phyloP scores from a whole-genome alignment of 1,284 basidiomycete genomes.

The Cryptococcus maquisensis region DNA sequence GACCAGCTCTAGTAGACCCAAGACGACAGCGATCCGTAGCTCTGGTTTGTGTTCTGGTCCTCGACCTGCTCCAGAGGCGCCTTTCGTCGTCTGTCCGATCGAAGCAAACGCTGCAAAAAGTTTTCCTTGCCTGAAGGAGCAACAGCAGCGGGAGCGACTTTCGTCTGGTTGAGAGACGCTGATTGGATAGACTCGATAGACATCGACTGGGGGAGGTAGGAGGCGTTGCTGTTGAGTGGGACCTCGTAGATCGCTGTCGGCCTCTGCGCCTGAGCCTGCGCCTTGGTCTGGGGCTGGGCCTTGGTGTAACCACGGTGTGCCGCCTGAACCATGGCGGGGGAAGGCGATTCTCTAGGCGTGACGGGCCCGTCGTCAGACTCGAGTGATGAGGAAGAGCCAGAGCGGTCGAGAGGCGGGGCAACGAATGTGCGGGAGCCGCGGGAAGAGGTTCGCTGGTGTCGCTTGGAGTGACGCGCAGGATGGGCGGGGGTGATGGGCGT shows the following conservation, averaged over 20 bases:
- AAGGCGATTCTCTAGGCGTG: slow-evolving; percentile 28
- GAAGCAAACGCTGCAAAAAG: slow-evolving; percentile 25
- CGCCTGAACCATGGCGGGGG: slow-evolving; percentile 5
- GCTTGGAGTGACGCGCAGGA: slow-evolving; percentile 10
- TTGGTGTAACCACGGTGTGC: neutral
- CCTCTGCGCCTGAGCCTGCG: slow-evolving; percentile 4
- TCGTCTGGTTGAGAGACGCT: neutral
- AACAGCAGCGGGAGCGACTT: slow-evolving; percentile 7
- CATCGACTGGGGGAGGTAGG: slow-evolving; percentile 22
- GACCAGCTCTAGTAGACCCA: slow-evolving; percentile 19
- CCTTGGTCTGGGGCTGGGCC: neutral
- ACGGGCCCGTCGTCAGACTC: slow-evolving; percentile 41
- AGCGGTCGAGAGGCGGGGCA: slow-evolving; percentile 47
- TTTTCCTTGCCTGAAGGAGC: slow-evolving; percentile 18
- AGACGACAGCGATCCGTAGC: slow-evolving; percentile 25
- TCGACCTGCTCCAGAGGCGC: slow-evolving; percentile 25
- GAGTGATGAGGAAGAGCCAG: slow-evolving; percentile 46
- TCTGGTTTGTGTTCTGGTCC: slow-evolving; percentile 17
- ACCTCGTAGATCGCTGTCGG: slow-evolving; percentile 30
- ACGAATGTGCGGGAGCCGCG: slow-evolving; percentile 25
- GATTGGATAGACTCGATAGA: slow-evolving; percentile 12
- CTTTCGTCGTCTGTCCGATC: slow-evolving; percentile 21
- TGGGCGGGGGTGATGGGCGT: slow-evolving; percentile 36
- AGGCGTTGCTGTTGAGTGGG: slow-evolving; percentile 5
- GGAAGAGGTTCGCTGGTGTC: slow-evolving; percentile 27